phyloP scores from a whole-genome alignment of 1,284 basidiomycete species.

The Pyrrhoderma noxium region DNA sequence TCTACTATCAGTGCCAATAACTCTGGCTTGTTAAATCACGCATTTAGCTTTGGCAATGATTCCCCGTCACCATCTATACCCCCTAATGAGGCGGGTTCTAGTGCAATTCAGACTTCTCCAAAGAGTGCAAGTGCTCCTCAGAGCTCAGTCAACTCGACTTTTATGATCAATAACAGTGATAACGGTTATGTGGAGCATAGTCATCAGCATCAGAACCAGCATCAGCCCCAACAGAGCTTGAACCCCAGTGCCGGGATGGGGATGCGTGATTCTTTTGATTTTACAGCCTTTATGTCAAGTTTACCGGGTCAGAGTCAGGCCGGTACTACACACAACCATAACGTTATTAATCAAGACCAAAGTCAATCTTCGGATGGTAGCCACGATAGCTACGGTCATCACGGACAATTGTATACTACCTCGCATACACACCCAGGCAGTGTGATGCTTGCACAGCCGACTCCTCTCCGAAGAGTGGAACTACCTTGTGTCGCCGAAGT shows the following conservation, averaged over 20 bases:
- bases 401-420: conserved; percentile 1
- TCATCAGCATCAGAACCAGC: no score
- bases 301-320: conserved; percentile 1
- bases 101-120: background rate
- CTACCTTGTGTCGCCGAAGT: conserved; percentile 8
- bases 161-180: no score
- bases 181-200: no score
- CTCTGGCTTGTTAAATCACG: no score
- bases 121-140: background rate
- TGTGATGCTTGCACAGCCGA: conserved; percentile 9
- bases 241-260: conserved; percentile 7
- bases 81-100: background rate
- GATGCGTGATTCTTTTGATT: conserved; percentile 15
- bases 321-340: background rate
- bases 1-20: background rate
- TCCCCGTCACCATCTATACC: no score
- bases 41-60: no score
- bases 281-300: conserved; percentile 10
- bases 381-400: background rate
- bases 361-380: background rate
- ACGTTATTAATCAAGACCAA: background rate
- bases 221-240: background rate
- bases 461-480: conserved; percentile 10
- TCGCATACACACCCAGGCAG: background rate
- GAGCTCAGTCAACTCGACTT: background rate